Conservation (phyloP, 1,284 basidiomycete genomes). For the Rhodotorula sp. region DNA sequence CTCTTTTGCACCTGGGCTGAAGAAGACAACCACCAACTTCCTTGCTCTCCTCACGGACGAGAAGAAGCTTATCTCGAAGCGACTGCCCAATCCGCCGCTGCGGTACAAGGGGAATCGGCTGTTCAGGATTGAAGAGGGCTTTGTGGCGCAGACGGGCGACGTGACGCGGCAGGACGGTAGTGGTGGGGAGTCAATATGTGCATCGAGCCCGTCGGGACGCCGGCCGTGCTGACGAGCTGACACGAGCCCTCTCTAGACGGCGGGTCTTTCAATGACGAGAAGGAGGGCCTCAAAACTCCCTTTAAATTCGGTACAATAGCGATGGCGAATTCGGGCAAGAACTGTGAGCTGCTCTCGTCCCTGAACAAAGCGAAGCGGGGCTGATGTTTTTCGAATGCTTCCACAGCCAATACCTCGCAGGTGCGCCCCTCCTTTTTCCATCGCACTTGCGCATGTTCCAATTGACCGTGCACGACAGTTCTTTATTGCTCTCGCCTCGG, state of each 20-base stretch:
- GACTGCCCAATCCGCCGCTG: conserved; percentile 54
- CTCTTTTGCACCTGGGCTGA: conserved; percentile 48
- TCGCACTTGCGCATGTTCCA: neutral
- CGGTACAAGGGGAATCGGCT: conserved; percentile 54
- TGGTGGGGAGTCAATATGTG: conserved; percentile 54
- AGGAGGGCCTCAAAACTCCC: conserved; percentile 53
- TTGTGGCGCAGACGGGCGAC: conserved; percentile 57
- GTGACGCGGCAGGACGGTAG: conserved; percentile 57
- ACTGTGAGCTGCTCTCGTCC: conserved; percentile 27
- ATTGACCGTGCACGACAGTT: conserved; percentile 48
- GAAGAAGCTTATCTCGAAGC: conserved; percentile 53
- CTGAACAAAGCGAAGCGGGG: too few species aligned
- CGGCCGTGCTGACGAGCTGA: conserved; percentile 7
- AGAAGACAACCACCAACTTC: conserved; percentile 56
- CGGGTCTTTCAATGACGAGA: conserved; percentile 57
- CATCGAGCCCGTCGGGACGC: neutral
- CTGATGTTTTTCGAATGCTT: neutral
- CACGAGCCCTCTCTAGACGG: conserved; percentile 45
- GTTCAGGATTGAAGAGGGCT: conserved; percentile 55
- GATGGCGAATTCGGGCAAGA: conserved; percentile 57
- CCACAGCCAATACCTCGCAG: conserved; percentile 39
- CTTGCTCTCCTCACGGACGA: conserved; percentile 56
- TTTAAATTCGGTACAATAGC: conserved; percentile 53
- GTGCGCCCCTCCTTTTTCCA: neutral
- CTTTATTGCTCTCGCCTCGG: conserved; percentile 55